phyloP scores from a whole-genome alignment of 352 stramenopile genomes.

The Phytopythium mirpurense region DNA sequence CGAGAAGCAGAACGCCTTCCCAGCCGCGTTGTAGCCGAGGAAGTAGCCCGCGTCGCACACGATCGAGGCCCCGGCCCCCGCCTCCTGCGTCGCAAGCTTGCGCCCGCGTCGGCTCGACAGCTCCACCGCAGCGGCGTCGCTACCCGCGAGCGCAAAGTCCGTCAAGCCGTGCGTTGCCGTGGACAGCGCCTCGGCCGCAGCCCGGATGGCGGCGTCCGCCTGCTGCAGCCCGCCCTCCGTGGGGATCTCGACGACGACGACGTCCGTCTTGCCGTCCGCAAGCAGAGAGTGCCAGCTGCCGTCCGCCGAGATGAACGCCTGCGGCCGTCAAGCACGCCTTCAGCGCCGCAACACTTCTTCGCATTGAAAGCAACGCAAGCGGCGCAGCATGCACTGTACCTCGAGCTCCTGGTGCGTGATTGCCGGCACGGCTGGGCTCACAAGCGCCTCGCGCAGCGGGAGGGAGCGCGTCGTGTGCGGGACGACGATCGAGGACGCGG shows the following conservation, averaged over 20 bases:
- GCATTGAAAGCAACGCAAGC: not conserved
- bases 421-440: constrained; percentile 9
- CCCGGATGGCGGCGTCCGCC: constrained; percentile 41
- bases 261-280: constrained; percentile 46
- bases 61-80: constrained; percentile 19
- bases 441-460: constrained; percentile 27
- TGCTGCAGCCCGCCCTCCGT: constrained; percentile 23
- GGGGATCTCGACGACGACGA: constrained; percentile 58
- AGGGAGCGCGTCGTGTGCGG: constrained; percentile 60
- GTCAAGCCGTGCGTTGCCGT: constrained; percentile 23
- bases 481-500: constrained; percentile 60
- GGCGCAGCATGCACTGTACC: not conserved
- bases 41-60: constrained; percentile 62
- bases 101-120: constrained; percentile 19
- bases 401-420: constrained; percentile 3
- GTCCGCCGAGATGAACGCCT: constrained; percentile 22
- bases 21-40: constrained; percentile 38
- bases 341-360: too few species aligned
- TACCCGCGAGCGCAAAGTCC: constrained; percentile 66
- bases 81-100: constrained; percentile 26
- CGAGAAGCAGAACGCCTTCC: constrained; percentile 82
- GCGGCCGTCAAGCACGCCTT: constrained; percentile 3
- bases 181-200: constrained; percentile 26
- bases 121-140: constrained; percentile 26
- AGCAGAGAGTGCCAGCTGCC: constrained; percentile 21